Base-by-base conservation (phyloP, 2,329 filamentous ascomycete species). In the Ciborinia camelliae region DNA sequence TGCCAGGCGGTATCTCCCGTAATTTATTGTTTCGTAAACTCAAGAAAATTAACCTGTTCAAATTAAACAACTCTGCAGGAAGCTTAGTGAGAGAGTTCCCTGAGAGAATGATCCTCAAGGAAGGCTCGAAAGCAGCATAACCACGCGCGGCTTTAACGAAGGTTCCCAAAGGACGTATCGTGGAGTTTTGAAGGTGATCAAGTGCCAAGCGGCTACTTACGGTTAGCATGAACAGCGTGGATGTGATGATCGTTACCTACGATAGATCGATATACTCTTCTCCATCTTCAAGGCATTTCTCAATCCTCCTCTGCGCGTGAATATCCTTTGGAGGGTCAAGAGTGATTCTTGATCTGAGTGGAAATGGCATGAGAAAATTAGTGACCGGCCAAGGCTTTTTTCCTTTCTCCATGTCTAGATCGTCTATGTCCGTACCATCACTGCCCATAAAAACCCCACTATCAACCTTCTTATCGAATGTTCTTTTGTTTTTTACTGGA, bases 401-500 rank as follows among this genome's bases (percentile, higher is more conserved):
- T 12, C 18, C 26, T 5, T 64, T 50, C 4, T 51, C 55, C 28
- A 39, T 43, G 9, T 14, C 32, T 20, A 23, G 15, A 20, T 61
- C 63, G 60, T 84, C 82, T 14, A 79, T 77, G 39, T 81, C 79
- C 43, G 77, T 78, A 35, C 75, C 77, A 68, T 90, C 88, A 67
- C 85, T 88, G 4, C 82, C 85, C 78, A 91, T 81, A 76, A 83
- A 91, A 3, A 92, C 83, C 59, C 86, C 87, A 74, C 88, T 90
- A 75, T 91, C 89, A 65, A 84, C 77, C 69, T 88, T 84, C 60
- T 86, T 81, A 70, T 80, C 78, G 62, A 90, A 78, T 18, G 79
- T 79, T 47, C 85, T 80, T 74, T 83, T 86, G 52, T 62, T 69
- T 58, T 70, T 73, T 57, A 61, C 68, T 7, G 65, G 60, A 35